Evolutionary conservation across 2,329 filamentous ascomycete genomes (phyloP), one percentile per base, ranked within the genome.

Genomic region (Bipolaris bicolor): DNA sequence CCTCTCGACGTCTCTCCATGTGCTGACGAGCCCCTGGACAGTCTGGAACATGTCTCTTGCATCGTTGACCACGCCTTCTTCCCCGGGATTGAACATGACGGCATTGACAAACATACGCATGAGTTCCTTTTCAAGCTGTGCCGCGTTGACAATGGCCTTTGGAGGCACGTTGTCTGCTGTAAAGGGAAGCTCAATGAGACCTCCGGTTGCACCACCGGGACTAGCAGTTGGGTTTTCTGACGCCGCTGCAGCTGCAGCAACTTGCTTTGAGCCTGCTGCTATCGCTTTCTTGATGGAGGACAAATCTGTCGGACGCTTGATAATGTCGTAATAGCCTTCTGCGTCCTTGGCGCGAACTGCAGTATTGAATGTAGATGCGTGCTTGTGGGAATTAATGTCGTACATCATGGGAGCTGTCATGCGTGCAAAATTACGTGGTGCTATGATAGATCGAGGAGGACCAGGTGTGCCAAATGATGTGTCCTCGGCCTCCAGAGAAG

Each of bases 61-160:
- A 71, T 96, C 92, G 57, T 90, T 89, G 31, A 97, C 93, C 29
- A 97, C 88, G 3, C 90, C 91, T 36, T 94, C 91, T 76, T 96
- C 92, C 61, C 96, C 91, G 0, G 90, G 88, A 68, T 98, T 98
- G 81, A 97, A 99, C 95, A 99, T 98, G 77, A 97, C 90, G 16
- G 95, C 94, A 70, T 98, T 98, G 65, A 92, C 92, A 75, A 98
- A 97, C 91, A 98, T 97, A 68, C 96, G 90, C 67, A 96, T 91
- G 10, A 98, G 81, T 75, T 98, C 94, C 64, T 92, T 91, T 77
- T 98, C 94, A 15, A 98, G 83, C 74, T 98, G 95, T 1, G 90
- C 87, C 49, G 90, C 93, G 76, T 98, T 98, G 76, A 98, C 91
- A 67, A 98, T 97, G 18, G 88, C 91, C 67, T 88, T 91, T 0